Evolutionary conservation across 495 filamentous ascomycete genomes (phyloP).

Genomic region (Aspergillus ostianus): DNA sequence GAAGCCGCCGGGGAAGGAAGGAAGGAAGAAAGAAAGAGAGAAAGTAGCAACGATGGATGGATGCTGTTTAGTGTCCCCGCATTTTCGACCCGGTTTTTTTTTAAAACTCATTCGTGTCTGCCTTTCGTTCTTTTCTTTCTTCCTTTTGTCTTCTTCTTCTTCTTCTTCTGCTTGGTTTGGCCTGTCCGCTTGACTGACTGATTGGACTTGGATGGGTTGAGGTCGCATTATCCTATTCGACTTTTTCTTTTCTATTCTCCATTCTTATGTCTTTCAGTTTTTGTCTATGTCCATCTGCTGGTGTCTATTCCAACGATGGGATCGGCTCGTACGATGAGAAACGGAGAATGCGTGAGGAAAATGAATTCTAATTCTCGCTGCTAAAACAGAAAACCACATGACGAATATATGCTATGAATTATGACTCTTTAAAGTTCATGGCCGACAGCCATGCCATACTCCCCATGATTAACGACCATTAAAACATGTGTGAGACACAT

Average conservation of each 20-base stretch:
- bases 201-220: too few species aligned
- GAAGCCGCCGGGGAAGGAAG: not conserved
- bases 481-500: not conserved
- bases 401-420: not conserved
- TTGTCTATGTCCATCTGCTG: too few species aligned
- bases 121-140: not conserved
- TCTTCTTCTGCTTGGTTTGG: not conserved
- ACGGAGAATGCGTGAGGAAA: not conserved
- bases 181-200: not conserved
- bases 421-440: not conserved
- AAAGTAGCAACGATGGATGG: not conserved
- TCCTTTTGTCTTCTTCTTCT: not conserved
- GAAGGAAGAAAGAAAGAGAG: too few species aligned
- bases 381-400: not conserved
- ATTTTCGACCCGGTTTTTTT: not conserved
- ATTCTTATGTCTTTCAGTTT: too few species aligned
- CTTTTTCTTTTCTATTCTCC: not conserved
- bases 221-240: too few species aligned
- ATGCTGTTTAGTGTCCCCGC: slow-evolving; percentile 3
- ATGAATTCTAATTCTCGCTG: not conserved
- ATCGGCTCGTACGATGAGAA: not conserved
- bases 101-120: too few species aligned
- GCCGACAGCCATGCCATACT: not conserved
- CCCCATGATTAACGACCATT: slow-evolving; percentile 4
- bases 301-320: too few species aligned